Evolutionary conservation across 2,329 filamentous ascomycete species (phyloP).

Genomic region (Huntiella decipiens): DNA sequence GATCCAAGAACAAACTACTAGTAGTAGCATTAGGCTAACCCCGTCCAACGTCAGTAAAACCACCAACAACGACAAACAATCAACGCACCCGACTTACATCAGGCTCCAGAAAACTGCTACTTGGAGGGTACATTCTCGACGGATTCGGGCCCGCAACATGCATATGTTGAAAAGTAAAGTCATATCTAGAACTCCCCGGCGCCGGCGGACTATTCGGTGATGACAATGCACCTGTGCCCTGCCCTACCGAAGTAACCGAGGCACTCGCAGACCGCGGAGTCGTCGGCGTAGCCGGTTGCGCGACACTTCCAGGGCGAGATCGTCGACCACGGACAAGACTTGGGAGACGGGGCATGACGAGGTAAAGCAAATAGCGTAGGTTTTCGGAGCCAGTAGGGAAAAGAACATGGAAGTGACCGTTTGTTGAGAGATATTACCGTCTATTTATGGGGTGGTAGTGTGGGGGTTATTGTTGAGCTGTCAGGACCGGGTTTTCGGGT

Average conservation of each 20-base stretch:
- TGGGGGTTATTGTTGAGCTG: background rate
- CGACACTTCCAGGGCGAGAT: background rate
- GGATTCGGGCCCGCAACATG: conserved; percentile 8
- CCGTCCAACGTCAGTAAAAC: background rate
- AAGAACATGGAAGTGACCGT: no score
- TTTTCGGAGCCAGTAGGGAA: no score
- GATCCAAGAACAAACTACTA: background rate
- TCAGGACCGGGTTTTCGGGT: no score
- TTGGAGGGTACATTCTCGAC: conserved; percentile 12
- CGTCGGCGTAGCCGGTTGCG: background rate
- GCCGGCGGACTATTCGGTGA: background rate
- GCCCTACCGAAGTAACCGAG: background rate
- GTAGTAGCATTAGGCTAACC: background rate
- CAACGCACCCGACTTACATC: conserved; percentile 14
- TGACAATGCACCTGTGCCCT: no score
- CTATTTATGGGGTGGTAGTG: background rate
- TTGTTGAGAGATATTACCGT: no score
- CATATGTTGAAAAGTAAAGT: conserved; percentile 18
- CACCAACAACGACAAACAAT: background rate
- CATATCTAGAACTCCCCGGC: conserved; percentile 12
- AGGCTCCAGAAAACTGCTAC: conserved; percentile 18
- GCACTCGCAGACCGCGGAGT: background rate
- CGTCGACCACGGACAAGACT: no score
- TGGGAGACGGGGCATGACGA: no score
- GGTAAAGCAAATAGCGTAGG: no score